Evolutionary conservation across 2,329 filamentous ascomycete species (phyloP).

Genomic region (Cadophora sp.): DNA sequence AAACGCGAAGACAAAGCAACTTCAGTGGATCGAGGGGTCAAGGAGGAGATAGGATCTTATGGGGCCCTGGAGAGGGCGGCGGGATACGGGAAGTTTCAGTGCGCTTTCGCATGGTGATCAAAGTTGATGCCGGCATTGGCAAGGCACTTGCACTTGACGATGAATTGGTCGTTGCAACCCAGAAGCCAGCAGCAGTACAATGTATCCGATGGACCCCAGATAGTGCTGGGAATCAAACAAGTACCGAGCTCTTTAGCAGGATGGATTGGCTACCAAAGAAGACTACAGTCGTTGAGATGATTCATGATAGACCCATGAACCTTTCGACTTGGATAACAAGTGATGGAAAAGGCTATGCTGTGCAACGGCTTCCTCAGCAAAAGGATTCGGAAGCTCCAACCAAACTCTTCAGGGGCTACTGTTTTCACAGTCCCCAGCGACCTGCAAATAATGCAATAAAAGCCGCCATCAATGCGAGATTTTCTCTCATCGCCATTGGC

Average conservation of each 20-base stretch:
- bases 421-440: constrained; percentile 78
- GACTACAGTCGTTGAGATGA: constrained; percentile 79
- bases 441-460: constrained; percentile 68
- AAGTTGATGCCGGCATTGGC: constrained; percentile 93
- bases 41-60: constrained; percentile 66
- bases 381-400: constrained; percentile 54
- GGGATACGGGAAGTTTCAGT: constrained; percentile 88
- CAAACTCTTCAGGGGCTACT: constrained; percentile 84
- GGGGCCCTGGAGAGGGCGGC: constrained; percentile 81
- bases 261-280: constrained; percentile 88
- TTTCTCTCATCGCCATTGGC: constrained; percentile 89
- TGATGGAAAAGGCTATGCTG: constrained; percentile 88
- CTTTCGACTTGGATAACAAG: constrained; percentile 90
- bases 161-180: constrained; percentile 89
- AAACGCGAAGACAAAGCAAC: constrained; percentile 67
- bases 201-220: constrained; percentile 96
- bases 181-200: constrained; percentile 92
- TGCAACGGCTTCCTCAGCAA: constrained; percentile 70
- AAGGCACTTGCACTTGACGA: constrained; percentile 89
- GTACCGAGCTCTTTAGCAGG: constrained; percentile 85
- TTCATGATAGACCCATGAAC: constrained; percentile 96
- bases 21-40: constrained; percentile 56
- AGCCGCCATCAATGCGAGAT: constrained; percentile 89
- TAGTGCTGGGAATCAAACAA: constrained; percentile 81
- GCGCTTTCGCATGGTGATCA: constrained; percentile 96